Percentiles rank a stretch among this genome's conserved stretches.
Conservation (phyloP, 306 rosid genomes). For the Vachellia collinsii region DNA sequence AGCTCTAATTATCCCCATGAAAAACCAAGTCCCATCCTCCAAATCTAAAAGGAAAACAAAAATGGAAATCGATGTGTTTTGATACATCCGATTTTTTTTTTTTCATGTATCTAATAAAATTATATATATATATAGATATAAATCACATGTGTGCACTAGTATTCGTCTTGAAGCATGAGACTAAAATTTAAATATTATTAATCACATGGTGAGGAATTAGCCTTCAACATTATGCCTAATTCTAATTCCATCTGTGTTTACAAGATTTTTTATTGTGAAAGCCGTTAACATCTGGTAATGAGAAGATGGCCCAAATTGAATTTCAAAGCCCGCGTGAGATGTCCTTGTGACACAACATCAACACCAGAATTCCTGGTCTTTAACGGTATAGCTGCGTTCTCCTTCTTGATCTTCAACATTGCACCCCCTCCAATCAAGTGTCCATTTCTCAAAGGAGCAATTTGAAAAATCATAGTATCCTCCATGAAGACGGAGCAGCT, state of each 20-base stretch:
- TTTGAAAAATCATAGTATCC: conserved; percentile 75
- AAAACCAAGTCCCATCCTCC: not conserved
- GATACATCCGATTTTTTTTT: not conserved
- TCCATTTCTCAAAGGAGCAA: conserved; percentile 93
- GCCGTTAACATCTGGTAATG: not conserved
- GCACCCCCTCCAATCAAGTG: conserved; percentile 57
- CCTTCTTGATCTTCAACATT: conserved; percentile 25
- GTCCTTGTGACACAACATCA: conserved; percentile 33
- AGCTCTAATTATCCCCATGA: not conserved
- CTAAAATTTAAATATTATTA: no score
- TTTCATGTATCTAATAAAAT: not conserved
- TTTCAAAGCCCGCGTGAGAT: not conserved
- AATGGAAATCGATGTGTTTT: not conserved
- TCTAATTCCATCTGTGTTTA: not conserved
- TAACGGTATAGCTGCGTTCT: conserved; percentile 35
- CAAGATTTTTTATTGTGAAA: not conserved
- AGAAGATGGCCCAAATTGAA: not conserved
- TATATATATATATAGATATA: not conserved
- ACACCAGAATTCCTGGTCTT: conserved; percentile 62
- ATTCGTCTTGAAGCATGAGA: no score
- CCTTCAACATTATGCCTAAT: no score
- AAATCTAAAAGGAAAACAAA: not conserved
- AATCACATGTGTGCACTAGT: no score
- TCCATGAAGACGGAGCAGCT: conserved; percentile 67
- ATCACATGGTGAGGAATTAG: no score